phyloP scores from a whole-genome alignment of 2,329 filamentous ascomycete genomes.

The Neonectria coccinea region DNA sequence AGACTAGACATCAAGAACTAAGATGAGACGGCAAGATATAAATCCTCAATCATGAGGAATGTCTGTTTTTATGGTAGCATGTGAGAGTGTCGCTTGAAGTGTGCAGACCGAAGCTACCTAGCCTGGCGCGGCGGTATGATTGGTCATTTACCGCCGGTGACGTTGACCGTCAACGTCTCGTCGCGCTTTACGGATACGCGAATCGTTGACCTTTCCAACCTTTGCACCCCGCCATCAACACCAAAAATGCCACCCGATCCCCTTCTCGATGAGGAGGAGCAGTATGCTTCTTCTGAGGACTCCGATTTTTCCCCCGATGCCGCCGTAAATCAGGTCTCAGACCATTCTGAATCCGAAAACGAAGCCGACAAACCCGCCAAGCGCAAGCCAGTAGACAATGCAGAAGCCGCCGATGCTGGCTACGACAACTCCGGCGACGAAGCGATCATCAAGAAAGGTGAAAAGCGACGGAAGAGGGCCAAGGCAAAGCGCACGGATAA shows the following conservation, averaged over 20 bases:
- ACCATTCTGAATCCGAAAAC: slow-evolving; percentile 64
- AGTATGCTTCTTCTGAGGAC: slow-evolving; percentile 78
- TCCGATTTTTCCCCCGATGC: slow-evolving; percentile 77
- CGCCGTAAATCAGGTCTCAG: slow-evolving; percentile 59
- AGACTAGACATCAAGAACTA: neutral
- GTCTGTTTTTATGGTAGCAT: too few relatives aligned
- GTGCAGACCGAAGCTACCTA: neutral
- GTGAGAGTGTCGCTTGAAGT: neutral
- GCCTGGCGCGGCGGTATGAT: slow-evolving; percentile 24
- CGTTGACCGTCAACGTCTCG: slow-evolving; percentile 24
- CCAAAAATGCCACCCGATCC: slow-evolving; percentile 58
- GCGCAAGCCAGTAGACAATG: slow-evolving; percentile 35
- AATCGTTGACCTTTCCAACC: slow-evolving; percentile 7
- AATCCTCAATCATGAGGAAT: neutral
- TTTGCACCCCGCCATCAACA: slow-evolving; percentile 12
- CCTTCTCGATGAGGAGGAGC: slow-evolving; percentile 61
- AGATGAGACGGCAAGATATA: neutral
- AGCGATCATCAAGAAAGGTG: slow-evolving; percentile 72
- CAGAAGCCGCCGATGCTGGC: slow-evolving; percentile 57
- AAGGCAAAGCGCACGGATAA: slow-evolving; percentile 51
- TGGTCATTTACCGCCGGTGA: slow-evolving; percentile 33
- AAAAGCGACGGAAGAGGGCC: slow-evolving; percentile 63
- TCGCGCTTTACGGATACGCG: slow-evolving; percentile 12
- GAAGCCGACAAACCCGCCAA: slow-evolving; percentile 46
- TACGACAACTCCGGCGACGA: slow-evolving; percentile 81